phyloP scores from a whole-genome alignment of 2,329 filamentous ascomycete genomes.

The Berkeleyomyces rouxiae region DNA sequence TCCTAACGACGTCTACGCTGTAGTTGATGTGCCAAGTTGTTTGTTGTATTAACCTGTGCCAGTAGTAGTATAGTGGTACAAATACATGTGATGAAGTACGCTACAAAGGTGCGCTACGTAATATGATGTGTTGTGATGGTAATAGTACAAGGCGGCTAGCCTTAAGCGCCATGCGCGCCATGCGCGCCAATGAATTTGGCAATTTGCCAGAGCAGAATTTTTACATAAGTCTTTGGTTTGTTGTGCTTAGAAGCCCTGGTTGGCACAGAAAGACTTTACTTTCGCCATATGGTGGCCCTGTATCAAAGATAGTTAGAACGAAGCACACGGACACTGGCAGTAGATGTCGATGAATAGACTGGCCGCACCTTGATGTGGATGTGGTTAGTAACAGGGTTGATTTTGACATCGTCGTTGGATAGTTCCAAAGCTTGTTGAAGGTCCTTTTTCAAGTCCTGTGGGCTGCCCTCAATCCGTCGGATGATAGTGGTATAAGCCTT shows the following conservation, averaged over 20 bases:
- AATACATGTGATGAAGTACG: neutral
- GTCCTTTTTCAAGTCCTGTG: slow-evolving; percentile 44
- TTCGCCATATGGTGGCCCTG: slow-evolving; percentile 8
- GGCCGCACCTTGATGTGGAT: slow-evolving; percentile 51
- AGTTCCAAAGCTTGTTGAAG: slow-evolving; percentile 43
- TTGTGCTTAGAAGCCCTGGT: slow-evolving; percentile 21
- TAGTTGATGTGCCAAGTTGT: neutral
- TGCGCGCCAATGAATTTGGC: neutral
- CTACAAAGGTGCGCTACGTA: neutral
- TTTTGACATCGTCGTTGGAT: slow-evolving; percentile 32
- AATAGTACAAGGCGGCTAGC: neutral
- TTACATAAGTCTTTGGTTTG: neutral
- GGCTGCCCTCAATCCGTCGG: slow-evolving; percentile 64
- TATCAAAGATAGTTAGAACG: neutral
- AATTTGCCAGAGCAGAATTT: neutral
- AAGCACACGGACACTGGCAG: neutral
- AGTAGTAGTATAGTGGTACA: neutral
- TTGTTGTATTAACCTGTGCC: neutral
- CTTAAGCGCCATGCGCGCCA: neutral
- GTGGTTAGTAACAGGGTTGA: slow-evolving; percentile 50
- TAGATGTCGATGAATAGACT: neutral
- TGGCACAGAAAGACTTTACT: slow-evolving; percentile 19
- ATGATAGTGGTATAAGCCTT: slow-evolving; percentile 59
- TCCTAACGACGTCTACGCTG: neutral
- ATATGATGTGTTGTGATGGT: neutral